Conservation (phyloP, 805 yeast species). For the Kluyveromyces nonfermentans region DNA sequence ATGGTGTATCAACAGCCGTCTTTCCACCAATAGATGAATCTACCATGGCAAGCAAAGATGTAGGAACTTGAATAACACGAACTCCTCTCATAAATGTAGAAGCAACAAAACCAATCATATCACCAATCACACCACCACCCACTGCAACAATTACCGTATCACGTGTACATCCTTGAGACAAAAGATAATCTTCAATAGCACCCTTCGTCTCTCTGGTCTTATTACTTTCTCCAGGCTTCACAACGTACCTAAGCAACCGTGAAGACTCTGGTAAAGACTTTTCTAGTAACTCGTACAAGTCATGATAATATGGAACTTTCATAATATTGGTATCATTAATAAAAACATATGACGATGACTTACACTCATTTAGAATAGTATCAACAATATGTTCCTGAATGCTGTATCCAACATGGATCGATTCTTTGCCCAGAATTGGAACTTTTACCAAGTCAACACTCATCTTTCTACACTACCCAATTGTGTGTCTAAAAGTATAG, state of each 20-base stretch:
- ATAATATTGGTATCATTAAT: constrained; percentile 79
- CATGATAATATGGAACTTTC: constrained; percentile 49
- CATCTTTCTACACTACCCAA: neutral
- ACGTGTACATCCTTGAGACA: constrained; percentile 81
- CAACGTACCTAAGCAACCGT: constrained; percentile 62
- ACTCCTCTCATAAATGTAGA: constrained; percentile 99
- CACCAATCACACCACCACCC: constrained; percentile 99
- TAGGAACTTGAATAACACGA: constrained; percentile 86
- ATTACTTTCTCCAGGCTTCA: constrained; percentile 89
- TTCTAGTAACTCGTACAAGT: constrained; percentile 37
- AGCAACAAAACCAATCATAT: constrained; percentile 98
- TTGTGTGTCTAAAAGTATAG: neutral
- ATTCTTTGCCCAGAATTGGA: constrained; percentile 68
- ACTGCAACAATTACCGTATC: constrained; percentile 91
- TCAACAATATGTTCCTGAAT: constrained; percentile 64
- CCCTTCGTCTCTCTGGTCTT: constrained; percentile 87
- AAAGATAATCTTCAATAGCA: constrained; percentile 80
- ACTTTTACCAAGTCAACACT: constrained; percentile 38
- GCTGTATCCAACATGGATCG: constrained; percentile 84
- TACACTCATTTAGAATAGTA: constrained; percentile 49
- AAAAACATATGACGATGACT: constrained; percentile 87
- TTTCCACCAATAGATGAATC: constrained; percentile 98
- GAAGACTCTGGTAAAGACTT: constrained; percentile 39
- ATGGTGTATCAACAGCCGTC: constrained; percentile 94
- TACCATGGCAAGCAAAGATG: constrained; percentile 91